Base-by-base conservation (phyloP, 1,284 basidiomycete genomes). In the Cutaneotrichosporon mucoides region DNA sequence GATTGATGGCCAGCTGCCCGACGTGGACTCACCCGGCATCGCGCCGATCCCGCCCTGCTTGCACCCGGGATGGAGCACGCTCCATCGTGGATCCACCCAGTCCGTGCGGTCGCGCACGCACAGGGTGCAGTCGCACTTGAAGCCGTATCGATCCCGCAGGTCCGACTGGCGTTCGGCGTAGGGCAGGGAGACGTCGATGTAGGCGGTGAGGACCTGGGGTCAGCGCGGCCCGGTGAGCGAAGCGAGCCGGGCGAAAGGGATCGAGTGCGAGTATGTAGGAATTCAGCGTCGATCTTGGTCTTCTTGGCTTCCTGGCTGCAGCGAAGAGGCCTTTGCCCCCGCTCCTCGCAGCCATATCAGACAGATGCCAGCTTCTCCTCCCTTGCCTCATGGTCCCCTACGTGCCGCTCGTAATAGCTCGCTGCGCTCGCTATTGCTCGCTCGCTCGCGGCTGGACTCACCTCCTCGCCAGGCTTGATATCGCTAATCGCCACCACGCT, bases 111-210 rank as follows among this genome's bases (percentile, higher is more conserved):
- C 44, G 35, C 41, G 65, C 2, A 62, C 42, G 59, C 90, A 93
- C 3, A 88, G 72, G 13, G 65, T 40, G 70, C 94, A 98, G 8
- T 68, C 67, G 71, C 95, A 98, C 2, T 72, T 77, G 70, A 98
- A 97, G 65, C 84, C 82, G 75, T 98, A 97, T 0, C 88, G 86
- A 66, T 88, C 85, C 53, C 79, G 72, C 16, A 95, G 79, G 6
- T 84, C 80, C 16, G 77, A 72, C 64, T 84, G 86, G 36, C 92
- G 82, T 33, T 83, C 76, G 1, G 73, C 63, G 6, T 76, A 76
- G 0, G 90, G 88, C 11, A 89, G 80, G 1, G 86, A 89, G 2
- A 88, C 84, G 73, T 98, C 95, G 50, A 96, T 83, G 68, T 98
- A 98, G 11, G 90, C 83, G 1, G 87, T 92, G 55, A 86, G 64